Evolutionary conservation across 2,329 filamentous ascomycete genomes (phyloP).

Genomic region (Beauveria pseudobassiana): DNA sequence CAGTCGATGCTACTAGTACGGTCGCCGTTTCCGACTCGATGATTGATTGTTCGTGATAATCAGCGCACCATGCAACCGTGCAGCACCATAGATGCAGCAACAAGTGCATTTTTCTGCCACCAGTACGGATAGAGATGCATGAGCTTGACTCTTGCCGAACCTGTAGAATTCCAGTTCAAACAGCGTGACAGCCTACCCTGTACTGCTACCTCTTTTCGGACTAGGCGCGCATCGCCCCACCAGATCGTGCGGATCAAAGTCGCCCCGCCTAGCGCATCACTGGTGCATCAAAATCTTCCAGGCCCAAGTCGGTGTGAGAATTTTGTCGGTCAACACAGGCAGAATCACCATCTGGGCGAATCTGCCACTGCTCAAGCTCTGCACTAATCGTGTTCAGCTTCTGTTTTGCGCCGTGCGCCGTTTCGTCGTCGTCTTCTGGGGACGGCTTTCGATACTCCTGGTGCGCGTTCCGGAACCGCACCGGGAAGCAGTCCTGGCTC

Average conservation of each 20-base stretch:
- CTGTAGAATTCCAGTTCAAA: too few species aligned
- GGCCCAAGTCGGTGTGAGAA: conserved; percentile 30
- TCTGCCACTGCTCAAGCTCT: conserved; percentile 10
- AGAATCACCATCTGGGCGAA: conserved; percentile 26
- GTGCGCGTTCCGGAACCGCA: conserved; percentile 1
- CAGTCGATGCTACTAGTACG: neutral
- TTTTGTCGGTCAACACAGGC: conserved; percentile 34
- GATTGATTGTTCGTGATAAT: neutral
- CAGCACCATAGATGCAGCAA: neutral
- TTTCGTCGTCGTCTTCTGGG: conserved; percentile 3
- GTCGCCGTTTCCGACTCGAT: neutral
- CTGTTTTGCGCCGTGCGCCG: neutral
- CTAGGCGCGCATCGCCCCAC: neutral
- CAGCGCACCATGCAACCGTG: neutral
- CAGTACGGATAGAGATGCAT: too few species aligned
- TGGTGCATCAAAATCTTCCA: conserved; percentile 5
- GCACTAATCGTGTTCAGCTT: neutral
- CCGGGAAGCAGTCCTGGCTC: neutral
- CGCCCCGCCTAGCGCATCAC: conserved; percentile 14
- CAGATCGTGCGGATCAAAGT: conserved; percentile 18
- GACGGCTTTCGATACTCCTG: neutral
- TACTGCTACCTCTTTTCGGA: neutral
- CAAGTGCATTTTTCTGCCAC: too few species aligned
- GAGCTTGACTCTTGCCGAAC: too few species aligned
- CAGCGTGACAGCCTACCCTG: neutral